Conservation (phyloP, 441 rosid genomes). For the Raphanus hybrid region DNA sequence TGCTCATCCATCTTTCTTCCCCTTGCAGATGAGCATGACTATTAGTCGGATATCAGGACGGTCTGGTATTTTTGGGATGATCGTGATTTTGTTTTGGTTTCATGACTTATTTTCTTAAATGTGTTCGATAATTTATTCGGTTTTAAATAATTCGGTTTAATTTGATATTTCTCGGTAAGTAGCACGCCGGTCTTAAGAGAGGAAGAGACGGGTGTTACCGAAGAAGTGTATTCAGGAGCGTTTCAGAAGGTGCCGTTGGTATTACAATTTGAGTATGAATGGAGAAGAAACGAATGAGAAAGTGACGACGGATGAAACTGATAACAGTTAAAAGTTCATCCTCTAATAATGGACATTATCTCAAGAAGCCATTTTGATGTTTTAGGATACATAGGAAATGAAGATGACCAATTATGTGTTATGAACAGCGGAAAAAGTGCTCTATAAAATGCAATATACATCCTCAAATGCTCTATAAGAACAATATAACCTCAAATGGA, state of each 20-base stretch:
- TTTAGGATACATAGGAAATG: neutral
- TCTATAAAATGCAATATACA: neutral
- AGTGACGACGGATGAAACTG: neutral
- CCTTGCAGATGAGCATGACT: too few species aligned
- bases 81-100: too few species aligned
- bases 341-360: neutral
- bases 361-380: neutral
- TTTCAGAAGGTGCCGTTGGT: neutral
- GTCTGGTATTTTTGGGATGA: too few species aligned
- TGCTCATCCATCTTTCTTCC: too few species aligned
- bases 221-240: neutral
- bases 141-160: too few species aligned
- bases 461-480: neutral
- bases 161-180: too few species aligned
- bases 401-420: neutral
- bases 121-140: too few species aligned
- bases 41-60: too few species aligned
- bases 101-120: too few species aligned
- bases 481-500: conserved; percentile 6
- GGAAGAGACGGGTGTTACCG: too few species aligned
- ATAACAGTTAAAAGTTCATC: neutral
- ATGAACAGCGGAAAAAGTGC: neutral
- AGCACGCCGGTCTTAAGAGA: too few species aligned
- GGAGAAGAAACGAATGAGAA: neutral
- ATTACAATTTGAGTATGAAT: neutral